phyloP scores from a whole-genome alignment of 768 basidiomycete species.

The Xanthoconium stramineum region DNA sequence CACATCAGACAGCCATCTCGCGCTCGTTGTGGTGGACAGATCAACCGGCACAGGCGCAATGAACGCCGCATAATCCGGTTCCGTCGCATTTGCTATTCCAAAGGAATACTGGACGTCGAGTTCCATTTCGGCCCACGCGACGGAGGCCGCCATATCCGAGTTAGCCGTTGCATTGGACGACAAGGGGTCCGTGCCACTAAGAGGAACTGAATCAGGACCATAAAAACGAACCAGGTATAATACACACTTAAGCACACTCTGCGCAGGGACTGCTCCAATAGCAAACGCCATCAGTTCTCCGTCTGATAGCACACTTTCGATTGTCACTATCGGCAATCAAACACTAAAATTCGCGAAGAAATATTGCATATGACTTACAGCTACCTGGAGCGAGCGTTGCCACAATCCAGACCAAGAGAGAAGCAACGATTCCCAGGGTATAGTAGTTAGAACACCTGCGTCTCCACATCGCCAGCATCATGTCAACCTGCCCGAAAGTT shows the following conservation, averaged over 20 bases:
- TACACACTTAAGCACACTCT: slow-evolving; percentile 27
- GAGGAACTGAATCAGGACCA: neutral
- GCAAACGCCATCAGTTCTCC: slow-evolving; percentile 21
- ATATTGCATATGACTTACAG: slow-evolving; percentile 14
- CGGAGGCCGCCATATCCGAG: slow-evolving; percentile 16
- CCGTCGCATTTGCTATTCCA: slow-evolving; percentile 7
- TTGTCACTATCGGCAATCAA: slow-evolving; percentile 12
- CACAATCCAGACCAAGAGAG: slow-evolving; percentile 18
- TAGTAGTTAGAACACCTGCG: slow-evolving; percentile 23
- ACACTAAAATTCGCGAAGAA: neutral
- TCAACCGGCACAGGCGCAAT: slow-evolving; percentile 21
- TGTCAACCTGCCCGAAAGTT: slow-evolving; percentile 17
- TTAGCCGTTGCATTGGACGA: slow-evolving; percentile 4
- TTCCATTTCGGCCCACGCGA: slow-evolving; percentile 26
- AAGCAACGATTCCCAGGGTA: slow-evolving; percentile 15
- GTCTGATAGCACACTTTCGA: slow-evolving; percentile 22
- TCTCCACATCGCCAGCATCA: slow-evolving; percentile 14
- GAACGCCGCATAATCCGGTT: slow-evolving; percentile 15
- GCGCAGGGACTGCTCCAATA: slow-evolving; percentile 19
- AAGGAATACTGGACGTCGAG: slow-evolving; percentile 27
- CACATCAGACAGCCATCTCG: slow-evolving; percentile 30
- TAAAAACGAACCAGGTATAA: neutral
- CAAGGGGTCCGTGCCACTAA: neutral
- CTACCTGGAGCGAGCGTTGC: slow-evolving; percentile 24
- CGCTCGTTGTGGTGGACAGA: slow-evolving; percentile 13